Conservation (phyloP, 257 asterid genomes). For the Fraxinus americana region DNA sequence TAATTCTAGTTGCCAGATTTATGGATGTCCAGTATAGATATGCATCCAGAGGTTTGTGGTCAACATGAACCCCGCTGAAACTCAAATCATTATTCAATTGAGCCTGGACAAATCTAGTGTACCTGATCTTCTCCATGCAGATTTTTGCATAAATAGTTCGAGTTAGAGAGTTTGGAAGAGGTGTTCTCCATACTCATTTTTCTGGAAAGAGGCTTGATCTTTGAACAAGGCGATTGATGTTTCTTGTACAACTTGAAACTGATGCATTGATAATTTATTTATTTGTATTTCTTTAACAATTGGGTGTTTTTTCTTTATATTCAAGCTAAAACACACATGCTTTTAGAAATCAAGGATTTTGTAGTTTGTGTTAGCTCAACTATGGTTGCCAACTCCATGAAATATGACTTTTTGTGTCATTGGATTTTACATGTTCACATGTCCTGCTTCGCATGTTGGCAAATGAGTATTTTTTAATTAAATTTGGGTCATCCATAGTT, state of each 20-base stretch:
- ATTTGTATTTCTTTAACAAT: neutral
- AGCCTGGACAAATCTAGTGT: neutral
- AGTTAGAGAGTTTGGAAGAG: neutral
- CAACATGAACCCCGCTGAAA: neutral
- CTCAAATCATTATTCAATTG: neutral
- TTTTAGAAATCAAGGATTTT: neutral
- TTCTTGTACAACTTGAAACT: neutral
- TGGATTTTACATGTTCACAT: neutral
- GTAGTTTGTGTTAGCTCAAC: no score
- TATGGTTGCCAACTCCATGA: neutral
- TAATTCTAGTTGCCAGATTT: neutral
- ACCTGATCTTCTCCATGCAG: constrained; percentile 1
- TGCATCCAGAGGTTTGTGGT: neutral
- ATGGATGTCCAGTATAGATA: neutral
- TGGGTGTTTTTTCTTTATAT: neutral
- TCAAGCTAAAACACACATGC: neutral
- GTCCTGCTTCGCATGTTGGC: neutral
- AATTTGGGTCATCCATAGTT: neutral
- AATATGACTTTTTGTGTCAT: neutral
- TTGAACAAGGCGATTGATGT: neutral
- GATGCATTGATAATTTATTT: neutral
- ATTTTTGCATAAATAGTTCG: neutral
- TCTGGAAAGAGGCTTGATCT: neutral
- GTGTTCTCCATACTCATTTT: neutral
- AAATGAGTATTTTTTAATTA: neutral